Conservation (phyloP, 2,329 filamentous ascomycete genomes). For the Leptographium lundbergii region DNA sequence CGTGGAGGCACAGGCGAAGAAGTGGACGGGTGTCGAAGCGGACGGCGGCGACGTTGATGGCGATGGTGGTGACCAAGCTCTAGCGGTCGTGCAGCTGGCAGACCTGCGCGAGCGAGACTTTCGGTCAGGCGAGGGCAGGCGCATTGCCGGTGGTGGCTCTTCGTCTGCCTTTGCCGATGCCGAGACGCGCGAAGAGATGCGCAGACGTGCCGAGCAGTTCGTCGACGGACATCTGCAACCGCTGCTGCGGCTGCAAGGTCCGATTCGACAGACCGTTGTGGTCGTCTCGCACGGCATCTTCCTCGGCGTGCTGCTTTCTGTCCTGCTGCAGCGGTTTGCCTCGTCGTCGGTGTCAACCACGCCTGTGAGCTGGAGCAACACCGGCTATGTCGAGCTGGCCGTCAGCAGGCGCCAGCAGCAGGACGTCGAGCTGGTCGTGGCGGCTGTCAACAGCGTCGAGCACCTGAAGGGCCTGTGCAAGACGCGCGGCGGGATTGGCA, state of each 20-base stretch:
- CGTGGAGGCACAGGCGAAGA: slow-evolving; percentile 28
- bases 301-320: slow-evolving; percentile 54
- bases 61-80: too few species aligned
- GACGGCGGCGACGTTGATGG: too few species aligned
- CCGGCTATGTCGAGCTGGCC: slow-evolving; percentile 29
- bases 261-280: slow-evolving; percentile 30
- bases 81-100: slow-evolving; percentile 24
- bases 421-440: neutral
- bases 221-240: slow-evolving; percentile 51
- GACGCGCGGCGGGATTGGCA: slow-evolving; percentile 73
- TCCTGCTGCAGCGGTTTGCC: slow-evolving; percentile 43
- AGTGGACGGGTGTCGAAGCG: neutral
- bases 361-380: slow-evolving; percentile 37
- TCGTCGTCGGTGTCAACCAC: slow-evolving; percentile 14
- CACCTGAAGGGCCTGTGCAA: slow-evolving; percentile 67
- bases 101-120: slow-evolving; percentile 64
- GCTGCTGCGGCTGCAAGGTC: slow-evolving; percentile 26
- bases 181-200: slow-evolving; percentile 59
- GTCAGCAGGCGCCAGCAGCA: neutral
- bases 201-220: slow-evolving; percentile 49
- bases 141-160: slow-evolving; percentile 25
- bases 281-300: slow-evolving; percentile 79
- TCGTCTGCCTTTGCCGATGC: slow-evolving; percentile 27
- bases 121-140: slow-evolving; percentile 55
- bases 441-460: slow-evolving; percentile 52